These are phyloP conservation scores for Venturia aucupariae DNA, from an alignment of 2,329 filamentous ascomycete genomes.

Conservation along the genomic window DNA sequence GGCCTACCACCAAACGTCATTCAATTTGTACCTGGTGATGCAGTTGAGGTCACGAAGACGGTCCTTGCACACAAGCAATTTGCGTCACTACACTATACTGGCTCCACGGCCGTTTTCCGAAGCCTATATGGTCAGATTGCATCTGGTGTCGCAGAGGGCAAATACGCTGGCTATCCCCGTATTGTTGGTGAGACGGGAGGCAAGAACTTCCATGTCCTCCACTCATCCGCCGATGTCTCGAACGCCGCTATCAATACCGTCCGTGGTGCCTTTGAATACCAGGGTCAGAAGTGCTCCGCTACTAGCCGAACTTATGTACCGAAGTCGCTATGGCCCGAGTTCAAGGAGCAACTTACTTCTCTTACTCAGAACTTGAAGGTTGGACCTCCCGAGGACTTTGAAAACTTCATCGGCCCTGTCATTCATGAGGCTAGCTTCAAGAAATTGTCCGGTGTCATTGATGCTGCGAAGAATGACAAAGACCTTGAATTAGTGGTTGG, in stretches of 20 bases:
- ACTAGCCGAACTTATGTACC: slow-evolving; percentile 74
- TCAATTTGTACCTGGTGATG: slow-evolving; percentile 85
- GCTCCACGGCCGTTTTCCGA: slow-evolving; percentile 85
- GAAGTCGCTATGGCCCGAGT: slow-evolving; percentile 62
- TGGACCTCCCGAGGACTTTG: slow-evolving; percentile 59
- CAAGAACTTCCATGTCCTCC: slow-evolving; percentile 87
- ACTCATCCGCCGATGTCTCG: slow-evolving; percentile 64
- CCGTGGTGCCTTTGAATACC: slow-evolving; percentile 81
- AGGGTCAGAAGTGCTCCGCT: slow-evolving; percentile 86
- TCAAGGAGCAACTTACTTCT: slow-evolving; percentile 56
- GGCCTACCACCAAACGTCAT: slow-evolving; percentile 84
- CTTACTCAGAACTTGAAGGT: slow-evolving; percentile 63
- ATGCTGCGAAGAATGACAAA: slow-evolving; percentile 66
- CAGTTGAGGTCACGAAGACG: slow-evolving; percentile 69
- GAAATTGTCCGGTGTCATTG: slow-evolving; percentile 67
- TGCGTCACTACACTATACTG: slow-evolving; percentile 89
- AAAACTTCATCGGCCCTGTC: slow-evolving; percentile 79
- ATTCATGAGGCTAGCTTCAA: slow-evolving; percentile 77
- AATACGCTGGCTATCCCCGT: slow-evolving; percentile 76
- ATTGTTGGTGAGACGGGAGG: slow-evolving; percentile 87
- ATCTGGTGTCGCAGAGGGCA: slow-evolving; percentile 67
- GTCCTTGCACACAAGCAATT: slow-evolving; percentile 72
- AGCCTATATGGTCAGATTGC: slow-evolving; percentile 82
- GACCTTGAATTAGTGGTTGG: slow-evolving; percentile 66
- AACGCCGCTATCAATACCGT: slow-evolving; percentile 77